phyloP scores from a whole-genome alignment of 352 stramenopile genomes.

The Globisporangium splendens region DNA sequence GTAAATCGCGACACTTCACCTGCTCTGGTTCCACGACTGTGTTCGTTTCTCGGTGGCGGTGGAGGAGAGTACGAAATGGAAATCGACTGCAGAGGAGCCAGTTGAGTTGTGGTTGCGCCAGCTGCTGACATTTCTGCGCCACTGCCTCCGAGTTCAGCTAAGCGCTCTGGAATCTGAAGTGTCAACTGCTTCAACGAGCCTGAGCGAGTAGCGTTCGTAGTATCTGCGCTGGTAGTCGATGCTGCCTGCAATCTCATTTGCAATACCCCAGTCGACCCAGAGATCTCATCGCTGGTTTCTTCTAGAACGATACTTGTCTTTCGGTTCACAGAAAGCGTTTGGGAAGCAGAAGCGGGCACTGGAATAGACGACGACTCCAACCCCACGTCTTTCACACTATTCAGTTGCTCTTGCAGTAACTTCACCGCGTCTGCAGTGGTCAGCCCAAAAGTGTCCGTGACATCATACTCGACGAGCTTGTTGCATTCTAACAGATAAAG shows the following conservation, averaged over 20 bases:
- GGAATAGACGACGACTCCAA: too few species aligned
- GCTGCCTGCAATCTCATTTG: background rate
- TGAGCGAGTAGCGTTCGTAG: too few species aligned
- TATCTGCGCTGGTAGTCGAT: too few species aligned
- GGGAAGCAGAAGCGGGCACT: background rate
- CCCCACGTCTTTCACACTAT: background rate
- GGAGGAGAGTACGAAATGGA: conserved; percentile 5
- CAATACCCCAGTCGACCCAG: background rate
- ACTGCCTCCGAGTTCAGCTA: background rate
- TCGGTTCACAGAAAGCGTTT: background rate
- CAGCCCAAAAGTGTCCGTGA: conserved; percentile 37
- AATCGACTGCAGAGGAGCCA: background rate
- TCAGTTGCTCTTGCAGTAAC: conserved; percentile 10
- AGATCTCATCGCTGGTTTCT: conserved; percentile 6
- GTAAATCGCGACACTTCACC: too few species aligned
- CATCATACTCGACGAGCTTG: conserved; percentile 12
- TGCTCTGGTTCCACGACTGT: background rate
- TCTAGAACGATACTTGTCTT: conserved; percentile 11
- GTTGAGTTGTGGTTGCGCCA: background rate
- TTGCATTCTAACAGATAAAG: conserved; percentile 10
- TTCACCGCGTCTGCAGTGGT: conserved; percentile 25
- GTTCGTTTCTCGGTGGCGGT: background rate
- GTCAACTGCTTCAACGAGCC: background rate
- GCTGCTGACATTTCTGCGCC: background rate
- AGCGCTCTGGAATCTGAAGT: background rate